phyloP scores from a whole-genome alignment of 2,329 filamentous ascomycete species.

The Talaromyces sp. region DNA sequence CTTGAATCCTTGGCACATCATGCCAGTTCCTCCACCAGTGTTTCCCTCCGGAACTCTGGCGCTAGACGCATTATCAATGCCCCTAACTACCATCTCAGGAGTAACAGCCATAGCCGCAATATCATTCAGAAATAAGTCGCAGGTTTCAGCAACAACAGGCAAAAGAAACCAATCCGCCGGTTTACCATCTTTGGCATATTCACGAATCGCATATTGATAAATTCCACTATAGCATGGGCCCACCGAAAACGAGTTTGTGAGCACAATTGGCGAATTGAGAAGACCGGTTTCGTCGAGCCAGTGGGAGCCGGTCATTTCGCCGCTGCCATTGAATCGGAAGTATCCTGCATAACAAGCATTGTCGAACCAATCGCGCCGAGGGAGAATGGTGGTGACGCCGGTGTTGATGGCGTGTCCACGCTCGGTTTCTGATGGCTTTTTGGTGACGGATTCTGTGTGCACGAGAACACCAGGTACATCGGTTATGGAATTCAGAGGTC shows the following conservation, averaged over 20 bases:
- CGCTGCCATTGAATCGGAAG: conserved; percentile 16
- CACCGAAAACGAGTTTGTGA: conserved; percentile 16
- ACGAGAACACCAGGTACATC: conserved; percentile 16
- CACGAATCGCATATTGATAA: conserved; percentile 16
- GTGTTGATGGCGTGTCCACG: conserved; percentile 13
- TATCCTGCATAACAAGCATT: conserved; percentile 15
- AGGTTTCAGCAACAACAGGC: conserved; percentile 14
- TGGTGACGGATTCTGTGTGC: conserved; percentile 12
- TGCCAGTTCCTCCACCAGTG: conserved; percentile 15
- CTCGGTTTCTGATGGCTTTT: neutral
- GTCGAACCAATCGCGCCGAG: conserved; percentile 16
- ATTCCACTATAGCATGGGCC: conserved; percentile 11
- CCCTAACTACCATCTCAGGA: conserved; percentile 14
- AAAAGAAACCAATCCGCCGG: conserved; percentile 14
- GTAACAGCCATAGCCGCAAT: conserved; percentile 15
- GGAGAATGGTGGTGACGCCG: conserved; percentile 14
- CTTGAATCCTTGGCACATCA: conserved; percentile 17
- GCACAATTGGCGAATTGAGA: conserved; percentile 11
- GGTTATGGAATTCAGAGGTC: conserved; percentile 11
- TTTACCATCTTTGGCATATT: neutral
- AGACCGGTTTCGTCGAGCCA: conserved; percentile 16
- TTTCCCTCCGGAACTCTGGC: conserved; percentile 5
- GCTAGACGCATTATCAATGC: conserved; percentile 7
- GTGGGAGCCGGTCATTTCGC: conserved; percentile 16
- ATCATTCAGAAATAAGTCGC: conserved; percentile 16